Percentiles rank a stretch among this genome's conserved stretches.
Conservation (phyloP, 108 stramenopile genomes). For the Fistulifera pelliculosa region DNA sequence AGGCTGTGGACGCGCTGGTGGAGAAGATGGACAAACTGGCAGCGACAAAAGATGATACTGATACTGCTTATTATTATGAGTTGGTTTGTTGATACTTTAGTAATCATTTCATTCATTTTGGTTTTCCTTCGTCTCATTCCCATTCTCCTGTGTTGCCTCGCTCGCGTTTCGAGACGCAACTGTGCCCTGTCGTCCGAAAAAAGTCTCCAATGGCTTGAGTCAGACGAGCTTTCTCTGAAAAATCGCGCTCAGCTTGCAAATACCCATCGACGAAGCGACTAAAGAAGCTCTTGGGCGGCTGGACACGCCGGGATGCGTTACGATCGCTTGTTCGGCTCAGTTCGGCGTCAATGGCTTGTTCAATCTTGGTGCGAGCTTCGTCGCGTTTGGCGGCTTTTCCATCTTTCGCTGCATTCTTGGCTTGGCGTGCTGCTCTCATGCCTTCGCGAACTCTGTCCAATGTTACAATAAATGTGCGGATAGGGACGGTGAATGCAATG, state of each 20-base stretch:
- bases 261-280: conserved; percentile 82
- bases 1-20: conserved; percentile 66
- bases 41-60: conserved; percentile 56
- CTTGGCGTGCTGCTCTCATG: conserved; percentile 64
- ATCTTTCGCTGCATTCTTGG: conserved; percentile 38
- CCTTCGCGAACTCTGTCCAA: conserved; percentile 71
- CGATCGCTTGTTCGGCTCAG: neutral
- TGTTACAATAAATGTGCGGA: conserved; percentile 76
- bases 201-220: conserved; percentile 66
- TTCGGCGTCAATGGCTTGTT: neutral
- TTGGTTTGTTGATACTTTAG: too few species aligned
- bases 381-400: conserved; percentile 1
- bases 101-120: neutral
- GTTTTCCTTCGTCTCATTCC: neutral
- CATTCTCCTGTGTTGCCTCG: too few species aligned
- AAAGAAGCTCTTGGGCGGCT: conserved; percentile 52
- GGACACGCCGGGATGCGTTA: neutral
- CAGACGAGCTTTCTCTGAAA: conserved; percentile 46
- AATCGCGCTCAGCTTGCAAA: conserved; percentile 43
- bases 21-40: conserved; percentile 24
- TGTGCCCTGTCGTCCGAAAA: conserved; percentile 20
- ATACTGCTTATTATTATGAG: conserved; percentile 16
- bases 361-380: neutral
- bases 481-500: conserved; percentile 78
- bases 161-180: too few species aligned